Base-by-base conservation (phyloP, 1,284 basidiomycete species). In the Cutaneotrichosporon cavernicola region DNA sequence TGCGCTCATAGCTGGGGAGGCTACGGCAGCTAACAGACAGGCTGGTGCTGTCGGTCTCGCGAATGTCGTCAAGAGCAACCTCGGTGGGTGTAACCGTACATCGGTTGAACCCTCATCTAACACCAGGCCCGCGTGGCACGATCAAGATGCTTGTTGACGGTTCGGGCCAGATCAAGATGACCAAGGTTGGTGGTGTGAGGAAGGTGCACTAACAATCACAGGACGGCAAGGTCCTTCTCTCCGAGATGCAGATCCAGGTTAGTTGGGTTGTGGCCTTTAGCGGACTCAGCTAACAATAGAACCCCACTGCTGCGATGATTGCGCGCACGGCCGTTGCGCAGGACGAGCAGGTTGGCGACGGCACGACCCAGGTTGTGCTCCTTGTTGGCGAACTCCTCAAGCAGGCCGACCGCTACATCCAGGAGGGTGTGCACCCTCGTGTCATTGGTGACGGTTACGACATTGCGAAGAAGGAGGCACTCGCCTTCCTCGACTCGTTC, bases 81-180 rank as follows among this genome's bases (percentile, higher is more conserved):
- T 99, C 67, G 96, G 96, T 90, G 72, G 71, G 83, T 75, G 63
- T 16, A 6, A n/a, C 2, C 3, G 16, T n/a, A 46, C 43, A 8
- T n/a, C 43, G 18, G 18, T n/a, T 16, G 18, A 13, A 65, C 65
- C 58, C 5, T 13, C 22, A 30, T 56, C 66, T 68, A 43, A 70
- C 56, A 50, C 16, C 68, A 96, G 93, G 94, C 55, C 94, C 94
- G 21, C 84, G 93, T 81, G 94, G 95, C 67, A 98, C 96, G 4
- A 87, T 98, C 72, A 99, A 99, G 85, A 97, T 99, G 95, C 88
- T 99, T 55, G 97, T 99, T 56, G 97, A 99, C 81, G 97, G 97
- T 65, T 86, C 95, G n/a, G 97, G 97, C 16, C 93, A 97, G 84
- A 95, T 99, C 81, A 99, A 98, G 86, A 97, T 99, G 92, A 99